phyloP scores from a whole-genome alignment of 1,139 yeast species.

The Nakaseomyces kungkrabaensis region DNA sequence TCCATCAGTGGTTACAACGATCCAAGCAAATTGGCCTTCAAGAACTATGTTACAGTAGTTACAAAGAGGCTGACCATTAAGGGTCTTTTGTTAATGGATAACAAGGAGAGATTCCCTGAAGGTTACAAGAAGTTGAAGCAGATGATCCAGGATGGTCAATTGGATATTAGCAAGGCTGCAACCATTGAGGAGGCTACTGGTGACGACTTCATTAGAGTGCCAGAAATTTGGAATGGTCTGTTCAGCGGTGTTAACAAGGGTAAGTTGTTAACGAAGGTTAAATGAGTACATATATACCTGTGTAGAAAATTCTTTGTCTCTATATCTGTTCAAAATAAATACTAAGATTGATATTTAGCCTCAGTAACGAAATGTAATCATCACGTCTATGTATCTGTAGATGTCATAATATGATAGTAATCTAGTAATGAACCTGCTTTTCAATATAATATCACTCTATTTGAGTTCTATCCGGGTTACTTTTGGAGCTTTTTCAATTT shows the following conservation, averaged over 20 bases:
- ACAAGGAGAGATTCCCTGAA: conserved; percentile 27
- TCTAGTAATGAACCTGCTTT: no score
- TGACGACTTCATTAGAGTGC: conserved; percentile 33
- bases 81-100: conserved; percentile 41
- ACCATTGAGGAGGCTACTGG: conserved; percentile 34
- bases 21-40: conserved; percentile 29
- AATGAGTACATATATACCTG: not conserved
- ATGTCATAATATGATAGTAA: no score
- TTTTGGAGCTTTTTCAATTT: no score
- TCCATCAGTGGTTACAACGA: conserved; percentile 52
- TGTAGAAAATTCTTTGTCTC: not conserved
- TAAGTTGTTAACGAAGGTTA: conserved; percentile 29
- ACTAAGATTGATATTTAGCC: no score
- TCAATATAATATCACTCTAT: no score
- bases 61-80: conserved; percentile 39
- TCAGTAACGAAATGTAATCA: no score
- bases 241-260: conserved; percentile 33
- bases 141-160: conserved; percentile 29
- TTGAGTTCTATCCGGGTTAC: no score
- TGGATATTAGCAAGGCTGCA: conserved; percentile 30
- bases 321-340: not conserved
- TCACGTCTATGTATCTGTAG: no score
- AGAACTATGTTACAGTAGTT: conserved; percentile 37
- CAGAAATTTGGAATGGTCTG: conserved; percentile 38
- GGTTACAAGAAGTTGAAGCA: conserved; percentile 32